Evolutionary conservation across 2,329 filamentous ascomycete genomes (phyloP).

Genomic region (Fonsecaea multimorphosa): DNA sequence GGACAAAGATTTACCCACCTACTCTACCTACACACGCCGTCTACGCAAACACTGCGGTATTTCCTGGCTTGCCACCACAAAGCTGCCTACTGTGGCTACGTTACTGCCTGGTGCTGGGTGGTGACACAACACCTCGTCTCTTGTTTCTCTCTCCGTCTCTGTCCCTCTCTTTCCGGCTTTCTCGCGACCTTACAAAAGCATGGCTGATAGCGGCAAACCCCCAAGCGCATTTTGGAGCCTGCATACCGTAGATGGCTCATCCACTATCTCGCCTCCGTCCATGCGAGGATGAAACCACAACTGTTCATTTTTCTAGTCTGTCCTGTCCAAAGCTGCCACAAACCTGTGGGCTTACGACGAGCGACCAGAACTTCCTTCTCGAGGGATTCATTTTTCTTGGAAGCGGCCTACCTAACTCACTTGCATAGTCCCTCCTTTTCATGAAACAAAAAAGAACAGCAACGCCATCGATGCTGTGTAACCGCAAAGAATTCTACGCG

Average conservation of each 20-base stretch:
- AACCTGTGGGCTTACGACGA: not conserved
- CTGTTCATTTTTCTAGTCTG: not conserved
- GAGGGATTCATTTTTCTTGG: not conserved
- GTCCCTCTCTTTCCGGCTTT: not conserved
- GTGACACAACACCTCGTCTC: not conserved
- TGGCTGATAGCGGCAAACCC: not conserved
- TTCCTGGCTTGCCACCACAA: not conserved
- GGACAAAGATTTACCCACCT: not conserved
- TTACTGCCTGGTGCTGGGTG: not conserved
- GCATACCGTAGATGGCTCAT: not conserved
- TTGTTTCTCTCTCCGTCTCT: not conserved
- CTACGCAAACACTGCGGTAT: not conserved
- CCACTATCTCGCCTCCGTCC: not conserved
- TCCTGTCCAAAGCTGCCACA: not conserved
- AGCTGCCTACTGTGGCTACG: not conserved
- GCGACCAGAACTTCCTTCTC: not conserved
- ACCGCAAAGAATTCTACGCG: not conserved
- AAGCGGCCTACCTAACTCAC: not conserved
- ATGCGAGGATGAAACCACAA: not conserved
- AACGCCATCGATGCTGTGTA: slow-evolving; percentile 5
- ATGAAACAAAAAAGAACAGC: not conserved
- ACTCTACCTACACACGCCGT: not conserved
- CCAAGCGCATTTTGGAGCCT: not conserved
- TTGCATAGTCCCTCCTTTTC: not conserved
- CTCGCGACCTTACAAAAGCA: not conserved